phyloP scores from a whole-genome alignment of 306 rosid species.

The Vigna radiata region DNA sequence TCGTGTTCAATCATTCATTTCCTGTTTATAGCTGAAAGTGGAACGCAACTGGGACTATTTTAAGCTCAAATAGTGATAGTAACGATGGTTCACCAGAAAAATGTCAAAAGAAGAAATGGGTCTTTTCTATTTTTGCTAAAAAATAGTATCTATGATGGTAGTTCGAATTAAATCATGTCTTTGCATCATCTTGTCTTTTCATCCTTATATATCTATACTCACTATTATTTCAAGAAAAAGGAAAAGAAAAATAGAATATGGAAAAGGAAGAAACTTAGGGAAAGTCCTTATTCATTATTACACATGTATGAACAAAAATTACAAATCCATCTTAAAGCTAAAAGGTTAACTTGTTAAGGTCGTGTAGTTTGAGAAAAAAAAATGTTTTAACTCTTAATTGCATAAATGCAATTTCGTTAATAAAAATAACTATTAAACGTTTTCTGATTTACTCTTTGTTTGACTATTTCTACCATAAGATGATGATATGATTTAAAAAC shows the following conservation, averaged over 20 bases:
- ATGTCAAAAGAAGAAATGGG: neutral
- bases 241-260: neutral
- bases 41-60: neutral
- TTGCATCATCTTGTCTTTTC: neutral
- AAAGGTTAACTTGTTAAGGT: neutral
- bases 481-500: no score
- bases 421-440: neutral
- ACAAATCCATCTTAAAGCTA: neutral
- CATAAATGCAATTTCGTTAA: neutral
- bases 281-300: neutral
- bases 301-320: neutral
- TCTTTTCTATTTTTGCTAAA: neutral
- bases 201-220: neutral
- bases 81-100: conserved; percentile 1
- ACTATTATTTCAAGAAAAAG: neutral
- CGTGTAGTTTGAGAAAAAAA: neutral
- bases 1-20: neutral
- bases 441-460: neutral
- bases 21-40: neutral
- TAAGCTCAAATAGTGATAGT: neutral
- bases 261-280: neutral
- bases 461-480: neutral
- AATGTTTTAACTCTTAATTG: neutral
- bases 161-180: conserved; percentile 9
- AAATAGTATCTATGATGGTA: conserved; percentile 5